Base-by-base conservation (phyloP, 2,329 filamentous ascomycete genomes). In the Beauveria brongniartii region DNA sequence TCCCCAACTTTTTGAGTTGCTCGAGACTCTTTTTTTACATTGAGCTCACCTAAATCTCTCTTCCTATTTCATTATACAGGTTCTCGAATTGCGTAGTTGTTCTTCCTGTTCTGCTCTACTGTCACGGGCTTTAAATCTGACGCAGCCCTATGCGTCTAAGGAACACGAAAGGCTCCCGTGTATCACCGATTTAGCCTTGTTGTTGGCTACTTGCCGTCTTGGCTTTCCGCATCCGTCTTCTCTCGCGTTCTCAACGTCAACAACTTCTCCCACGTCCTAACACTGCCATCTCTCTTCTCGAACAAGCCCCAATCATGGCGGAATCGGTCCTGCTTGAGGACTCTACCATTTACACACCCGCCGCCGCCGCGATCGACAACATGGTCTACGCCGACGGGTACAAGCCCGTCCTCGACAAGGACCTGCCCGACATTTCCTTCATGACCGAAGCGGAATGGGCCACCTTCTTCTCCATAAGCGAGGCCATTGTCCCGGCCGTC, bases 401-500 rank as follows among this genome's bases (percentile, higher is more conserved):
- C 55, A 43, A 50, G 55, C 48, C 55, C 8, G n/a, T 55, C 34
- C 50, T 52, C 8, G 43, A 57, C 48, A 47, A 51, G 55, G 50
- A 40, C 61, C 61, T 65, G 5, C 69, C 70, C 22, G 10, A 64
- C 0, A 67, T 66, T 6, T 67, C 70, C 63, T 79, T 77, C 67
- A 78, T 81, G 66, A 74, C 70, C 46, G 72, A 76, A 54, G 69
- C 72, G 20, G 80, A 84, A 72, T 86, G 83, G 84, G 69, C 75
- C 44, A 78, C 80, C 2, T 67, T 86, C 47, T 75, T 80, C 65
- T 75, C 82, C 2, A 71, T 86, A 7, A 70, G 85, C 46, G 83
- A 86, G 64, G 81, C 80, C n/a, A 71, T 83, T 20, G 72, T 90
- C 37, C 86, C 87, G 2, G 80, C 85, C 22, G 77, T 90, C 63